These are phyloP conservation scores for Rhizophora mangle DNA, from an alignment of 345 rosid genomes.

Conservation along the genomic window DNA sequence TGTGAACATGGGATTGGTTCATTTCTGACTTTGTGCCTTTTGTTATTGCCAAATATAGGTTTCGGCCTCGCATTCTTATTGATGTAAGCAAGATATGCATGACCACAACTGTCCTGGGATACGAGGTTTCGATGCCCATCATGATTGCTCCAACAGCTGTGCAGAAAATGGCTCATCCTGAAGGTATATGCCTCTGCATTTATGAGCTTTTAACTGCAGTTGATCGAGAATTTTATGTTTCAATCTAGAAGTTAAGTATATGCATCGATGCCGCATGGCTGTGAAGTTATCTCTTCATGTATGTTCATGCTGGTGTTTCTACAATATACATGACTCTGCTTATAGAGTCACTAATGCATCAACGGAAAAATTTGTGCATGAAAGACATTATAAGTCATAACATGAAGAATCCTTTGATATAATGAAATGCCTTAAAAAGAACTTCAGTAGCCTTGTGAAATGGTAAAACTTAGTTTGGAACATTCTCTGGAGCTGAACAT, in stretches of 20 bases:
- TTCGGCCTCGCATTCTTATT: conserved; percentile 82
- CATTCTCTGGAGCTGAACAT: too few species aligned
- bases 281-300: background rate
- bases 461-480: too few species aligned
- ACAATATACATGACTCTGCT: background rate
- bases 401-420: too few species aligned
- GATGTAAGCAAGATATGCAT: conserved; percentile 85
- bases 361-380: too few species aligned
- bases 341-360: background rate
- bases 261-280: background rate
- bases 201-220: background rate
- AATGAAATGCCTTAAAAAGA: too few species aligned
- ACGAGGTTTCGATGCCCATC: conserved; percentile 87
- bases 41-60: conserved; percentile 33
- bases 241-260: too few species aligned
- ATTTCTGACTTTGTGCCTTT: background rate
- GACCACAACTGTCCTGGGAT: conserved; percentile 72
- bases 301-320: background rate
- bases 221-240: background rate
- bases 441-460: too few species aligned
- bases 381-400: too few species aligned
- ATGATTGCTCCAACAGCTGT: conserved; percentile 94
- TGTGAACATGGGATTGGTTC: background rate
- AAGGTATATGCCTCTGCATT: conserved; percentile 39
- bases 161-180: conserved; percentile 98